Percentiles rank a stretch among this genome's conserved stretches.
phyloP scores from a whole-genome alignment of 108 stramenopile species.

The Epithemia pelagica region DNA sequence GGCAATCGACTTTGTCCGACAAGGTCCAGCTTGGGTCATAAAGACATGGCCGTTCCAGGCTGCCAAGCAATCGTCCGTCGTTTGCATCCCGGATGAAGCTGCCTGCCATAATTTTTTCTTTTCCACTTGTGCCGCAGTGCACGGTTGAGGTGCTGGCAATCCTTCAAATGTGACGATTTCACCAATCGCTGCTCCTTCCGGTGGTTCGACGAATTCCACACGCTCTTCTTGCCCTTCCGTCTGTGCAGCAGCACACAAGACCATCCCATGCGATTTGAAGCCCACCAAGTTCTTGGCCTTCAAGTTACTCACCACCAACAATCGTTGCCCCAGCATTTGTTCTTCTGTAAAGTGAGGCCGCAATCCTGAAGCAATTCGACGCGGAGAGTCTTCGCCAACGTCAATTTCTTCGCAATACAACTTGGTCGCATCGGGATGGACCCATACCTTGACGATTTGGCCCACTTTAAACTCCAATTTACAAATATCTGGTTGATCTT shows the following conservation, averaged over 20 bases:
- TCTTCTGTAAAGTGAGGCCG: constrained; percentile 81
- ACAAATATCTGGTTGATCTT: constrained; percentile 70
- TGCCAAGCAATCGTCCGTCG: constrained; percentile 66
- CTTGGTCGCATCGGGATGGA: constrained; percentile 94
- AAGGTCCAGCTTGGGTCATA: constrained; percentile 75
- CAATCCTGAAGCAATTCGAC: constrained; percentile 89
- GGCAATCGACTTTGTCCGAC: constrained; percentile 56
- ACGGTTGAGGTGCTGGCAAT: constrained; percentile 68
- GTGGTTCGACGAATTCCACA: constrained; percentile 94
- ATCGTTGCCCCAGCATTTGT: constrained; percentile 84
- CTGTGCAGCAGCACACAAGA: constrained; percentile 82
- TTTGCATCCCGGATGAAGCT: constrained; percentile 81
- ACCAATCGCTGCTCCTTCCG: constrained; percentile 82
- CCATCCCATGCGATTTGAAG: constrained; percentile 97
- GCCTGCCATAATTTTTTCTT: constrained; percentile 97
- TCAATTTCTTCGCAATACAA: constrained; percentile 98
- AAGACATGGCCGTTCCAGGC: constrained; percentile 84
- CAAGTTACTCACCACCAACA: constrained; percentile 94
- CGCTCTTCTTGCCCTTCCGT: constrained; percentile 63
- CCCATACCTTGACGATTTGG: constrained; percentile 89
- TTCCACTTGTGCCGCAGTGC: constrained; percentile 74
- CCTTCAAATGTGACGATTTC: constrained; percentile 90
- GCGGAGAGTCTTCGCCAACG: constrained; percentile 80
- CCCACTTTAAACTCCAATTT: constrained; percentile 89
- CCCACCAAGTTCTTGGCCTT: constrained; percentile 95